These are phyloP conservation scores for Mycena floridula DNA, from an alignment of 768 basidiomycete species.

Conservation along the genomic window DNA sequence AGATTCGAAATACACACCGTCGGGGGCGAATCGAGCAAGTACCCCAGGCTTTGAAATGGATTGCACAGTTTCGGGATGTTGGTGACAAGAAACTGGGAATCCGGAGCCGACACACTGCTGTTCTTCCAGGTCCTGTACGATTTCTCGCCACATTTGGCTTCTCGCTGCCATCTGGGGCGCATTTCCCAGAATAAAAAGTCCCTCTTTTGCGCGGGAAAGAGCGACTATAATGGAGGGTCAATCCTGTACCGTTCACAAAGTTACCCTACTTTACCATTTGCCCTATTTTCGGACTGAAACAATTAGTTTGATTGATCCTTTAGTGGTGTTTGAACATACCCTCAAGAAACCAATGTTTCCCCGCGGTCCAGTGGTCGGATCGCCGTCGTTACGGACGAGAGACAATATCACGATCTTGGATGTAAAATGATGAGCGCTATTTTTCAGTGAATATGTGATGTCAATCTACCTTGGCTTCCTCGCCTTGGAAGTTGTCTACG, in stretches of 20 bases:
- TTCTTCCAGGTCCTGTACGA: constrained; percentile 51
- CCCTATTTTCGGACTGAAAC: constrained; percentile 46
- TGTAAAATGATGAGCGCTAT: neutral
- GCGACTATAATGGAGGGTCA: constrained; percentile 40
- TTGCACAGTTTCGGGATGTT: constrained; percentile 39
- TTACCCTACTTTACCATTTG: constrained; percentile 33
- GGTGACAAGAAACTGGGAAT: constrained; percentile 52
- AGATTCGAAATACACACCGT: constrained; percentile 34
- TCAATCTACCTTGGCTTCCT: constrained; percentile 48
- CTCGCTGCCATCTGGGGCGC: constrained; percentile 42
- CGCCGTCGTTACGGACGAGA: constrained; percentile 65
- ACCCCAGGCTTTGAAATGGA: constrained; percentile 44
- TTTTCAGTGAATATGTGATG: constrained; percentile 1
- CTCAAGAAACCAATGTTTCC: constrained; percentile 67
- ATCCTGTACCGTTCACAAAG: too few species aligned
- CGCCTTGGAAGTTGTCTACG: constrained; percentile 75
- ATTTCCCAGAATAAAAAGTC: constrained; percentile 70
- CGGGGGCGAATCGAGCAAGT: constrained; percentile 45
- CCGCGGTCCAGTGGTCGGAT: constrained; percentile 27
- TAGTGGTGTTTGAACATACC: constrained; percentile 17
- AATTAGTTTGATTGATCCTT: neutral
- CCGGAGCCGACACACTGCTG: constrained; percentile 40
- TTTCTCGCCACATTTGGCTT: constrained; percentile 50
- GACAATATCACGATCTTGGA: constrained; percentile 63
- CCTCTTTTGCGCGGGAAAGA: constrained; percentile 67